A percentile compares a stretch with the other conserved stretches of the same genome.
phyloP scores from a whole-genome alignment of 495 filamentous ascomycete genomes.

The Umbilicaria muhlenbergii region DNA sequence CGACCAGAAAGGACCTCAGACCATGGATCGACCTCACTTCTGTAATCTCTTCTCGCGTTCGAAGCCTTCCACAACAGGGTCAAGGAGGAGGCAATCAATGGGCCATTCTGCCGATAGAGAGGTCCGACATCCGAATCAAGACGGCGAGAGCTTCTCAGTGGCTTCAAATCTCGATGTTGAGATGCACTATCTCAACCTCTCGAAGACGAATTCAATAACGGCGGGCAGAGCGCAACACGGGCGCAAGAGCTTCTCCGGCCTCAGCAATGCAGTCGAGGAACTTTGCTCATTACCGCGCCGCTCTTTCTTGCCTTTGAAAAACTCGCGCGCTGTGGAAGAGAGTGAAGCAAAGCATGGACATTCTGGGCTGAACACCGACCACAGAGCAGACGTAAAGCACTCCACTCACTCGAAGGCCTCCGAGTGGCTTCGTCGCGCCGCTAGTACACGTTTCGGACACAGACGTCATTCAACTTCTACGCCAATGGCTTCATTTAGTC shows the following conservation, averaged over 20 bases:
- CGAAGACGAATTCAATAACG: background rate
- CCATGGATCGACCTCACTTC: no score
- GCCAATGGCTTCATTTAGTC: constrained; percentile 1
- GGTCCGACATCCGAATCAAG: no score
- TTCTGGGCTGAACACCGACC: background rate
- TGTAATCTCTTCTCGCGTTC: no score
- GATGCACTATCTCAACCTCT: background rate
- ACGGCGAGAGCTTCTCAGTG: no score
- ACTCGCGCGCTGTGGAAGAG: background rate
- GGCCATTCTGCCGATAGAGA: no score
- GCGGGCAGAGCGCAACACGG: background rate
- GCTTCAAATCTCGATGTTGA: no score
- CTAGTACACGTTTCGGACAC: constrained; percentile 4
- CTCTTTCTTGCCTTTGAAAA: background rate
- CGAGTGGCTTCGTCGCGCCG: constrained; percentile 7
- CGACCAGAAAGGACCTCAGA: no score
- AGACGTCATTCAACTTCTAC: background rate
- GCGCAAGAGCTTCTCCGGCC: constrained; percentile 29
- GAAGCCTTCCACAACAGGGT: no score
- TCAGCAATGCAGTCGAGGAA: constrained; percentile 25
- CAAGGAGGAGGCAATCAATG: no score
- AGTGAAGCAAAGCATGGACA: background rate
- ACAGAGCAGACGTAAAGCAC: background rate
- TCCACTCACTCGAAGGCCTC: background rate
- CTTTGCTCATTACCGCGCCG: background rate